Base-by-base conservation (phyloP, 164 flowering plant genomes). In the Houttuynia cordata region DNA sequence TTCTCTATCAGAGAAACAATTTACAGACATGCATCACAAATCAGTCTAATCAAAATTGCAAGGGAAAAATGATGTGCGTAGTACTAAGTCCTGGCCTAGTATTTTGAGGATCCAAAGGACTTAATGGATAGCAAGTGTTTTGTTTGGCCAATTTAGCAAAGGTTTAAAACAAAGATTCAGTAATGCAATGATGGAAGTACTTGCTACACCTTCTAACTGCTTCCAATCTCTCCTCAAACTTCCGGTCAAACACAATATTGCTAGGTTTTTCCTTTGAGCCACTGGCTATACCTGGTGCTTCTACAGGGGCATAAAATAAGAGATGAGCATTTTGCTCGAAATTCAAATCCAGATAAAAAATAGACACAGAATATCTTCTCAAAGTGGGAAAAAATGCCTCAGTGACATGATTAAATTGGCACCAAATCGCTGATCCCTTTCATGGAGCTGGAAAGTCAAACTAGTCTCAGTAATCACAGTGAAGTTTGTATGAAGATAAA, bases 141-240 rank as follows among this genome's bases (percentile, higher is more conserved):
- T 21, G 8, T 10, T 13, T 17, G 37, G 24, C 25, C 13, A 4
- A 23, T 20, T 55, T 18, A 15, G 21, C 22, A 22, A 8, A n/a
- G 0, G 15, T 8, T 8, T 20, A 22, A 23, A 55, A 55, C 40
- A 13, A 57, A 37, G 7, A 25, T 23, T 34, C n/a, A n/a, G n/a
- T n/a, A 12, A 13, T 14, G 17, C 45, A 54, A 24, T 15, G 34
- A 57, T 4, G 20, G 45, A 5, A 64, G 24, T 23, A 47, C 17
- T 25, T 25, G 25, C 42, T 57, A 45, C 59, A 92, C 98, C 87
- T 85, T 77, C 67, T 83, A 67, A 92, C 81, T 56, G 91, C 84
- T 79, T 83, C 78, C 66, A 92, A 80, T 41, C 86, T 80, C 66
- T 89, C 86, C 66, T 87, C 91, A 80, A 92, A 92, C 61, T 81